Conservation (phyloP, 495 filamentous ascomycete genomes). For the Jackrogersella minutella region DNA sequence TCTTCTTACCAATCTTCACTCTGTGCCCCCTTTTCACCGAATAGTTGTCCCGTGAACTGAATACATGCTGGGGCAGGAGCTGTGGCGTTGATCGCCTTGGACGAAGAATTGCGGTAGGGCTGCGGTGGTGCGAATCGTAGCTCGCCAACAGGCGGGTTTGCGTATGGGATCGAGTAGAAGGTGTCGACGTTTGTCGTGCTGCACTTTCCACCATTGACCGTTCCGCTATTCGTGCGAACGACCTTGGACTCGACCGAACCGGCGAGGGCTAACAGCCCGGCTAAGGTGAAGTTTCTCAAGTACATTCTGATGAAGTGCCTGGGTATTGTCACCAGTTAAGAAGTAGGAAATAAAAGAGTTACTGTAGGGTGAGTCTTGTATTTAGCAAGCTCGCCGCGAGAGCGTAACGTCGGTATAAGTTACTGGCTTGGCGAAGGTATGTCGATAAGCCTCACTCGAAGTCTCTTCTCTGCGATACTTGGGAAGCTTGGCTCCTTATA, state of each 20-base stretch:
- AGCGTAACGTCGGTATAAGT: not conserved
- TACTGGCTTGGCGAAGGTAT: conserved; percentile 4
- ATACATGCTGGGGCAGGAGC: conserved; percentile 40
- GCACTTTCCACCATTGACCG: conserved; percentile 26
- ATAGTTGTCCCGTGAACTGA: conserved; percentile 43
- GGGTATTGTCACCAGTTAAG: not conserved
- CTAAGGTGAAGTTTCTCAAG: not conserved
- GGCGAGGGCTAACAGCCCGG: conserved; percentile 16
- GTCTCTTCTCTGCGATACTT: not conserved
- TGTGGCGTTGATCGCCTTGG: conserved; percentile 18
- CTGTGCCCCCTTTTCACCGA: conserved; percentile 29
- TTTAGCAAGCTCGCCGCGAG: not conserved
- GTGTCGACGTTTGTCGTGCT: conserved; percentile 27
- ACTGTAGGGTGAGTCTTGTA: not conserved
- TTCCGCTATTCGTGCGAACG: conserved; percentile 22
- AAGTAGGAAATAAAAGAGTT: not conserved
- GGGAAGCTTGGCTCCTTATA: conserved; percentile 23
- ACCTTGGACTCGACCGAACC: conserved; percentile 8
- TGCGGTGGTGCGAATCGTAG: conserved; percentile 42
- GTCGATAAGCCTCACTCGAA: conserved; percentile 9
- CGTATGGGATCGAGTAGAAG: conserved; percentile 43
- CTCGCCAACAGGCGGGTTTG: conserved; percentile 41
- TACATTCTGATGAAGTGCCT: conserved; percentile 8
- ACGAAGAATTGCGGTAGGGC: conserved; percentile 28
- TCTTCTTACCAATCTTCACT: conserved; percentile 46